Evolutionary conservation across 164 flowering plant genomes (phyloP).

Genomic region (Santalum album): DNA sequence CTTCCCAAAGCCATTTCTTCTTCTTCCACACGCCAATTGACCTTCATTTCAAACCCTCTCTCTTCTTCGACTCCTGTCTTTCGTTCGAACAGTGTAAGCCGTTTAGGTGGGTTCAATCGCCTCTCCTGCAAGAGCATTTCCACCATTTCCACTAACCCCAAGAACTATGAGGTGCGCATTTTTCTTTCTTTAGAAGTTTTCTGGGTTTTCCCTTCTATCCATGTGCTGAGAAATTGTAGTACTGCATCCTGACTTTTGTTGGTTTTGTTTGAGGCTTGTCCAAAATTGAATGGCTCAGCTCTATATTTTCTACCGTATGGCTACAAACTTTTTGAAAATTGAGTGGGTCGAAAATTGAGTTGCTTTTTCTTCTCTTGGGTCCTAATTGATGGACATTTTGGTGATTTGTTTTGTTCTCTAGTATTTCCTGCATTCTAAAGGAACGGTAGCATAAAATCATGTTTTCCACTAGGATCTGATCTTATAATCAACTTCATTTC

Average conservation of each 20-base stretch:
- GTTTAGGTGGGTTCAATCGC: constrained; percentile 6
- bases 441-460: too few relatives aligned
- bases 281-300: too few relatives aligned
- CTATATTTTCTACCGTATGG: too few relatives aligned
- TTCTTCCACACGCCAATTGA: constrained; percentile 7
- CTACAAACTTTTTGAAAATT: too few relatives aligned
- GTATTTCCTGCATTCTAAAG: too few relatives aligned
- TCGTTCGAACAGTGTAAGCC: not conserved
- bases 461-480: too few relatives aligned
- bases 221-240: not conserved
- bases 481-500: too few relatives aligned
- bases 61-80: constrained; percentile 6
- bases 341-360: too few relatives aligned
- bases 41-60: not conserved
- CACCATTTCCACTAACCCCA: constrained; percentile 24
- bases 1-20: not conserved
- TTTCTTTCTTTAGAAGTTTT: not conserved
- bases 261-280: too few relatives aligned
- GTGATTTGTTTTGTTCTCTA: too few relatives aligned
- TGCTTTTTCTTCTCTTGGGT: too few relatives aligned
- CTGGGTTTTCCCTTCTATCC: not conserved
- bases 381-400: too few relatives aligned
- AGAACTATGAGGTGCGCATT: constrained; percentile 40
- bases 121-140: constrained; percentile 24
- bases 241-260: not conserved